These are phyloP conservation scores for Solanum aculeatissimum DNA, from an alignment of 305 asterid species.

Conservation along the genomic window DNA sequence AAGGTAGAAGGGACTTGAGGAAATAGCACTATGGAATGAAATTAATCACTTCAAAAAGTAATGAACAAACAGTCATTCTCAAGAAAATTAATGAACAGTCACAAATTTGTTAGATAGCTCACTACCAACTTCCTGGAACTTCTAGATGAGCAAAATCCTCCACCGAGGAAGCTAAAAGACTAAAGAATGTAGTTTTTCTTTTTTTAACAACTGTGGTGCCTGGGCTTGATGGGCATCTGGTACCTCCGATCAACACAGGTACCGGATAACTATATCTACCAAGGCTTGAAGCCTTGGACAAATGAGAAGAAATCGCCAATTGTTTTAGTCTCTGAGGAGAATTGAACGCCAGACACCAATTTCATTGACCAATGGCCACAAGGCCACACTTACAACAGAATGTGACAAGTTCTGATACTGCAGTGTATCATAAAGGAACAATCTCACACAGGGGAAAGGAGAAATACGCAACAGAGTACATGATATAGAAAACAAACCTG, in stretches of 20 bases:
- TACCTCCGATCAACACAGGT: not conserved
- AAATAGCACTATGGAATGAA: not conserved
- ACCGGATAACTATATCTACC: not conserved
- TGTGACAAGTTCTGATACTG: not conserved
- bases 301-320: not conserved
- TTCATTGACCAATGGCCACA: not conserved
- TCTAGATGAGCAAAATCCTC: not conserved
- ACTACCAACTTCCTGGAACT: not conserved
- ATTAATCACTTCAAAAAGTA: not conserved
- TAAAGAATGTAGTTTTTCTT: not conserved
- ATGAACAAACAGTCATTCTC: not conserved
- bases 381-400: not conserved
- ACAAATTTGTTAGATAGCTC: not conserved
- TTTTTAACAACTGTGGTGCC: not conserved
- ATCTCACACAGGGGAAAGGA: not conserved
- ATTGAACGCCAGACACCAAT: not conserved
- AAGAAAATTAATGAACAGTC: not conserved
- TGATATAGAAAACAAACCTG: constrained; percentile 41
- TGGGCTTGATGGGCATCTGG: not conserved
- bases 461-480: not conserved
- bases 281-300: not conserved
- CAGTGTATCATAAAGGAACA: not conserved
- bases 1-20: not conserved
- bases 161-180: not conserved
- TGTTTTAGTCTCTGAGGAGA: not conserved